A percentile compares a stretch with the other conserved stretches of the same genome.
Conservation (phyloP, 768 basidiomycete genomes). For the Candolleomyces aberdarensis region DNA sequence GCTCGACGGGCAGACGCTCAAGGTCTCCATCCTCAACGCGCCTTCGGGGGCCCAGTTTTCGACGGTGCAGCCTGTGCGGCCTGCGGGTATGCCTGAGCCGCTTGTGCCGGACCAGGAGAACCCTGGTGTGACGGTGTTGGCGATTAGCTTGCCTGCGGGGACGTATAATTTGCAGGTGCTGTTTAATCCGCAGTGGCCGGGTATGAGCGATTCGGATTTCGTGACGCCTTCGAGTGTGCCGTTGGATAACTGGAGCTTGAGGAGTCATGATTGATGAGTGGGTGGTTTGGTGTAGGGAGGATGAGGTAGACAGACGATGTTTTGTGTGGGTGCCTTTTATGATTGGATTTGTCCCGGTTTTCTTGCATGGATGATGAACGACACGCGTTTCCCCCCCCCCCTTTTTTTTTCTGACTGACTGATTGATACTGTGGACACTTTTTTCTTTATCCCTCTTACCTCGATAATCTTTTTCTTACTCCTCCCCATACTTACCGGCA, state of each 20-base stretch:
- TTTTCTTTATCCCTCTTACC: no score
- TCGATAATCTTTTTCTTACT: no score
- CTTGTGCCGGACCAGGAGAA: conserved; percentile 68
- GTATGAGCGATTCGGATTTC: conserved; percentile 53
- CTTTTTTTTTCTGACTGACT: no score
- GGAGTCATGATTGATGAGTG: conserved; percentile 60
- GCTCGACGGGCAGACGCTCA: conserved; percentile 66
- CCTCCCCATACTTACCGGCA: no score
- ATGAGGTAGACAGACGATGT: no score
- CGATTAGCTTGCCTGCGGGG: conserved; percentile 69
- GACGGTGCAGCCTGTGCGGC: conserved; percentile 51
- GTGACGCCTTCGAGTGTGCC: conserved; percentile 71
- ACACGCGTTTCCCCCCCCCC: no score
- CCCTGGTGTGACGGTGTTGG: conserved; percentile 74
- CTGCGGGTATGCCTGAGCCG: conserved; percentile 55
- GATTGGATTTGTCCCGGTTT: no score
- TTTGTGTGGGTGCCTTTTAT: no score
- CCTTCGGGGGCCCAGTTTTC: conserved; percentile 66
- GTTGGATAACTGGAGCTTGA: conserved; percentile 72
- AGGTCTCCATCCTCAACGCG: conserved; percentile 64
- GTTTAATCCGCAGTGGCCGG: conserved; percentile 92
- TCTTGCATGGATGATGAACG: no score
- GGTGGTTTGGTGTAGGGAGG: no score
- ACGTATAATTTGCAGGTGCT: conserved; percentile 76
- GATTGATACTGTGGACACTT: no score